Evolutionary conservation across 2,329 filamentous ascomycete genomes (phyloP), one percentile per base, ranked within the genome.

Genomic region (Diaporthe helianthi): DNA sequence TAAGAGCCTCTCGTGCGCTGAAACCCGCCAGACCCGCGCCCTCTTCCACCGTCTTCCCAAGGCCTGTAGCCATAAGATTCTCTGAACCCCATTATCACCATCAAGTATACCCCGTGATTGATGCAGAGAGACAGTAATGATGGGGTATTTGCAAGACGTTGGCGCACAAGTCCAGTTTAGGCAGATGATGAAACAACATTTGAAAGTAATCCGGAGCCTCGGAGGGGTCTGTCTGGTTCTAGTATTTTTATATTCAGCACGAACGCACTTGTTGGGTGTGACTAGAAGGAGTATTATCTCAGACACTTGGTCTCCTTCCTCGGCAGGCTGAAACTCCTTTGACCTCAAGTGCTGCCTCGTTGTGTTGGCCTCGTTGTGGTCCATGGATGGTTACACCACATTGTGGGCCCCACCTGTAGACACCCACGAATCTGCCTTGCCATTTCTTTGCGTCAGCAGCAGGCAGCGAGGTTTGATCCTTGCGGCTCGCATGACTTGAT

Each of bases 11-110:
- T 19, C 49, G 41, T 63, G 19, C 26, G 49, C 55, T 19, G 29
- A 26, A 22, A 44, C 29, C 49, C 22, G 8, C 68, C 53, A 33
- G 29, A 19, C 26, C n/a, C 36, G 29, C 52, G 41, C 41, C 58
- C 66, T 15, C n/a, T 41, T 36, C 54, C 44, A 44, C n/a, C 36
- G 17, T 51, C 51, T 29, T 52, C 58, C 55, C 47, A 64, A 19
- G 19, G 33, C 24, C 31, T 41, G 13, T 36, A 36, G 29, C 5
- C 31, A 36, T 26, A 26, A 26, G 41, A 24, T 13, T 61, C 66
- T 26, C 13, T 36, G 44, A 52, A 29, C 2, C 22, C 33, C 36
- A 24, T 65, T 52, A 70, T 68, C 17, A 60, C 19, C n/a, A n/a
- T n/a, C n/a, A n/a, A 24, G 24, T 15, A 3, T 36, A 7, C 3